Conservation (phyloP, 176 grass and related monocot genomes). For the Secale cereale region DNA sequence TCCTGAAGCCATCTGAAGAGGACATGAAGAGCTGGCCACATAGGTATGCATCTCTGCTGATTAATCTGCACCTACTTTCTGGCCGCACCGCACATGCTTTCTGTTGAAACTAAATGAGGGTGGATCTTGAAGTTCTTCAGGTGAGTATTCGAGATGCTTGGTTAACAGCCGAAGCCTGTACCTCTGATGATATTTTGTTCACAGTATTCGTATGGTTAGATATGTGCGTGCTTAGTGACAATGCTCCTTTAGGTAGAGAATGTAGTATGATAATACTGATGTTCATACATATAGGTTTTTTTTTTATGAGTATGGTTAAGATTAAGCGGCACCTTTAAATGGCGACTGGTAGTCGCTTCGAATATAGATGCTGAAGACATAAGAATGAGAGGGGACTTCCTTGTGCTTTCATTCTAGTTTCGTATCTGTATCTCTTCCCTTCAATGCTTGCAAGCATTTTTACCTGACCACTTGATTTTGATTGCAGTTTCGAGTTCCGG, state of each 20-base stretch:
- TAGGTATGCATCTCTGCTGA: slow-evolving; percentile 50
- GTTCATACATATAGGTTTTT: not conserved
- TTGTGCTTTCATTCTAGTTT: not conserved
- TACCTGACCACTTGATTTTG: slow-evolving; percentile 11
- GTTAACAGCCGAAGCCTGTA: not conserved
- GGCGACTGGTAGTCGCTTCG: not conserved
- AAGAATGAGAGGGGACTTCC: not conserved
- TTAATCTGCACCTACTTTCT: not conserved
- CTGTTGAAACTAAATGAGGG: slow-evolving; percentile 5
- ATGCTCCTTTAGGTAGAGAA: too few relatives aligned
- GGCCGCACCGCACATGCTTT: not conserved
- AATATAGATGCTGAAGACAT: not conserved
- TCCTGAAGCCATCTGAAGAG: slow-evolving; percentile 91
- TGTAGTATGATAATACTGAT: not conserved
- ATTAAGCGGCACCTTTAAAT: not conserved
- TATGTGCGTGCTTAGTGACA: not conserved
- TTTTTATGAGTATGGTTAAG: not conserved
- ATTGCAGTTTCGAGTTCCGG: slow-evolving; percentile 85
- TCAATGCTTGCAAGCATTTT: not conserved
- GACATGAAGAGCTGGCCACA: slow-evolving; percentile 85
- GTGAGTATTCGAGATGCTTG: not conserved
- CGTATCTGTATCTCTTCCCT: not conserved
- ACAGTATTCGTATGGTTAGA: not conserved
- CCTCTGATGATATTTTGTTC: not conserved
- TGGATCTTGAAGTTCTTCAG: not conserved